Evolutionary conservation across 2,329 filamentous ascomycete genomes (phyloP).

Genomic region (Monosporascus sp.): DNA sequence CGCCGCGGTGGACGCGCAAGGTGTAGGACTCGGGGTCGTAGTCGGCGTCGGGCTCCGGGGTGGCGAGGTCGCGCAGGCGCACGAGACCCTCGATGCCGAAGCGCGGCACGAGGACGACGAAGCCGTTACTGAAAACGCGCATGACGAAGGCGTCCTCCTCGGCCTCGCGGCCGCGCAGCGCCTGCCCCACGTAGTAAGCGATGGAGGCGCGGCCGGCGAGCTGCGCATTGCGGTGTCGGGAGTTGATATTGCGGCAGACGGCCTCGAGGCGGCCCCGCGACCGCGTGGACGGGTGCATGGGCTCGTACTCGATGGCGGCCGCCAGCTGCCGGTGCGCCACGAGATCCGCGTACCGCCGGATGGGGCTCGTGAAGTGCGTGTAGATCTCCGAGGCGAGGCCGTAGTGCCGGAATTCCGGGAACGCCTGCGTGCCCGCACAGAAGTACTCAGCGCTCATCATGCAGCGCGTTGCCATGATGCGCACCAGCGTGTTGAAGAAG

Average conservation of each 20-base stretch:
- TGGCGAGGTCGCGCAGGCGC: slow-evolving; percentile 74
- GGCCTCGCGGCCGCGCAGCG: slow-evolving; percentile 69
- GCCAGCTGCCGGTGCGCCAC: slow-evolving; percentile 91
- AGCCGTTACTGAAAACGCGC: slow-evolving; percentile 95
- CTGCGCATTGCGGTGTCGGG: slow-evolving; percentile 93
- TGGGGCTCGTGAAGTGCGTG: slow-evolving; percentile 97
- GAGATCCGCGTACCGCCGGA: slow-evolving; percentile 95
- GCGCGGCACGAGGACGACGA: slow-evolving; percentile 90
- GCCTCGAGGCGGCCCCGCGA: slow-evolving; percentile 81
- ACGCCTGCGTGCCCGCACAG: slow-evolving; percentile 85
- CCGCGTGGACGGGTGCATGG: slow-evolving; percentile 74
- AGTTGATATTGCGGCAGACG: slow-evolving; percentile 98
- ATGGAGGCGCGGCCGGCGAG: slow-evolving; percentile 90
- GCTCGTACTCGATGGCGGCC: slow-evolving; percentile 89
- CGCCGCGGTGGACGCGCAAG: slow-evolving; percentile 55
- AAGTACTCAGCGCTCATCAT: slow-evolving; percentile 99
- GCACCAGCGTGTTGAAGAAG: slow-evolving; percentile 97
- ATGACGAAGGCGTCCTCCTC: slow-evolving; percentile 95
- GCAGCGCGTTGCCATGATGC: slow-evolving; percentile 95
- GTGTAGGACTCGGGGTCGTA: slow-evolving; percentile 86
- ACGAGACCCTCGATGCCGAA: slow-evolving; percentile 96
- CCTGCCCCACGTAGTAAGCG: slow-evolving; percentile 97
- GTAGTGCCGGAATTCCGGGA: slow-evolving; percentile 94
- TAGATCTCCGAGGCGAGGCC: slow-evolving; percentile 95
- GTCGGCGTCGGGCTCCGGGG: slow-evolving; percentile 69